A percentile compares a stretch with the other conserved stretches of the same genome.
These are phyloP conservation scores for Sporothrix luriei DNA, from an alignment of 2,329 filamentous ascomycete genomes.

Conservation along the genomic window DNA sequence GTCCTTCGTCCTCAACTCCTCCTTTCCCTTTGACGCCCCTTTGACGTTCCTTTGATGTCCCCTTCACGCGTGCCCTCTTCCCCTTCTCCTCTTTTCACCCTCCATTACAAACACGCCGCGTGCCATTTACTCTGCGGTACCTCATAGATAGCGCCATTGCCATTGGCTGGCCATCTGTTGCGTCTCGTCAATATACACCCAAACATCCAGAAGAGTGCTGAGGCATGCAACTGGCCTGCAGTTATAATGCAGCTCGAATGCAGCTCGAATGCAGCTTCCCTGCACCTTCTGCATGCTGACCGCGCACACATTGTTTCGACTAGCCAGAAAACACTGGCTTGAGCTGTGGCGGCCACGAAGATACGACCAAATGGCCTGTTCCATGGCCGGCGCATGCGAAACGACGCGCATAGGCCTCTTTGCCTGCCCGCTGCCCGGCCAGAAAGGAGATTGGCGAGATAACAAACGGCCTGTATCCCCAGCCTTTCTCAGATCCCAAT, in stretches of 20 bases:
- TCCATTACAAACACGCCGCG: slow-evolving; percentile 11
- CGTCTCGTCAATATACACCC: slow-evolving; percentile 9
- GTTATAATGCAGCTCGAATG: neutral
- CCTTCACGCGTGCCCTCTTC: neutral
- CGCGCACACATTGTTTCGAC: neutral
- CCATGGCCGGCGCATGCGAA: neutral
- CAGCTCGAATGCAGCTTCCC: slow-evolving; percentile 5
- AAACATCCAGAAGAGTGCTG: neutral
- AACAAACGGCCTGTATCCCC: neutral
- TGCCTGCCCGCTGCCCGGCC: neutral
- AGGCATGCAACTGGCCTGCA: slow-evolving; percentile 15
- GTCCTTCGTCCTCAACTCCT: neutral
- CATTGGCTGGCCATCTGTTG: slow-evolving; percentile 15
- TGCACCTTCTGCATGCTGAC: slow-evolving; percentile 13
- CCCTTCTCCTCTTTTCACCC: slow-evolving; percentile 26
- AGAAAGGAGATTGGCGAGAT: slow-evolving; percentile 17
- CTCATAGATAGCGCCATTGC: neutral
- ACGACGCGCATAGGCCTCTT: neutral
- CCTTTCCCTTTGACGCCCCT: too few species aligned
- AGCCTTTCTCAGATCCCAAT: slow-evolving; percentile 7
- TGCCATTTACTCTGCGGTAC: neutral
- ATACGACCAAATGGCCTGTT: neutral
- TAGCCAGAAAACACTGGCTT: neutral
- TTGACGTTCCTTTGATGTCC: too few species aligned
- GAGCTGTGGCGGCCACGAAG: neutral